Conservation (phyloP, 768 basidiomycete genomes). For the Cantharellus cinnabarinus region DNA sequence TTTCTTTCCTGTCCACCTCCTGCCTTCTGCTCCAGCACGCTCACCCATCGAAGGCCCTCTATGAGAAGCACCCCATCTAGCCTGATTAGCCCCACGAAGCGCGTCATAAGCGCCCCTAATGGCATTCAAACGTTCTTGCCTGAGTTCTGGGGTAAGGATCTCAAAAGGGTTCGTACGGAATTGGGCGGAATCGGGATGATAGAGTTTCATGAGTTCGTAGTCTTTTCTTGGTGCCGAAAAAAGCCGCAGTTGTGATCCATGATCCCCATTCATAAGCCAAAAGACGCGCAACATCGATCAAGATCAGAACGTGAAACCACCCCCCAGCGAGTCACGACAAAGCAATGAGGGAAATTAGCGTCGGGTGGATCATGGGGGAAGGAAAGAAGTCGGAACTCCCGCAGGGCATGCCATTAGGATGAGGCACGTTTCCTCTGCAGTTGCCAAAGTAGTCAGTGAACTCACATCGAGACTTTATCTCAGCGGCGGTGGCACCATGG, state of each 20-base stretch:
- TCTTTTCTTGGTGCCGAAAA: conserved; percentile 22
- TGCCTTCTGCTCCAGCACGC: not conserved
- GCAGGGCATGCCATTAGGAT: not conserved
- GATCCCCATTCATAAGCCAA: not conserved
- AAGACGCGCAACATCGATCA: not conserved
- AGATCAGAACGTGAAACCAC: not conserved
- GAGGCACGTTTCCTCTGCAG: not conserved
- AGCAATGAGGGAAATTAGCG: not conserved
- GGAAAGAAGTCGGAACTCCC: not conserved
- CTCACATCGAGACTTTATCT: conserved; percentile 40
- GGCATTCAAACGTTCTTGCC: conserved; percentile 43
- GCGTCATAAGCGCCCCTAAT: conserved; percentile 49
- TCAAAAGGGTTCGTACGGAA: conserved; percentile 25
- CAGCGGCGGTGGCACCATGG: conserved; percentile 26
- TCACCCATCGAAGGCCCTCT: not conserved
- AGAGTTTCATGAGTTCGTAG: conserved; percentile 58
- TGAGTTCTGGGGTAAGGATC: conserved; percentile 14
- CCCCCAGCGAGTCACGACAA: not conserved
- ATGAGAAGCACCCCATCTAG: not conserved
- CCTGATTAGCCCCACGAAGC: conserved; percentile 16
- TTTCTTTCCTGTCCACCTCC: not conserved
- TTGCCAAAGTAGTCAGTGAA: conserved; percentile 4
- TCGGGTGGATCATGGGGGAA: not conserved
- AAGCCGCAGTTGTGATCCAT: not conserved
- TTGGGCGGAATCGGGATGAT: conserved; percentile 51